phyloP scores from a whole-genome alignment of 2,329 filamentous ascomycete genomes.

The Aspergillus sp. region DNA sequence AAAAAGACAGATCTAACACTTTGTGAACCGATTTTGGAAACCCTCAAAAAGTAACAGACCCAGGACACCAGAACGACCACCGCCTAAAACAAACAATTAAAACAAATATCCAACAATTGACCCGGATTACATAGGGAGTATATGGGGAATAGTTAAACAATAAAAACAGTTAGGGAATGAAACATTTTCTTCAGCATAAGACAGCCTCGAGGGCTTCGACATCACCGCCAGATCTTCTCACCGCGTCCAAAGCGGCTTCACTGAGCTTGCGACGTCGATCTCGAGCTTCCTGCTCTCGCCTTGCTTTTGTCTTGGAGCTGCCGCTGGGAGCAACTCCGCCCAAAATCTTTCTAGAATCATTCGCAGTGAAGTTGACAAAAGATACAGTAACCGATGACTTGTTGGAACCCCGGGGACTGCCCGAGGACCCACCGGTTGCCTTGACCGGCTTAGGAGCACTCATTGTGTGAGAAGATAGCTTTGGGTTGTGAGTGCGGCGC shows the following conservation, averaged over 20 bases:
- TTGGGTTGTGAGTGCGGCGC: conserved; percentile 36
- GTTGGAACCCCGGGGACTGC: conserved; percentile 26
- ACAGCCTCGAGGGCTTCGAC: conserved; percentile 40
- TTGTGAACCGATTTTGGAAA: conserved; percentile 6
- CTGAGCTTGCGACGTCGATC: conserved; percentile 59
- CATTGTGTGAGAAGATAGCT: conserved; percentile 33
- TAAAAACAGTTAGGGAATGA: conserved; percentile 7
- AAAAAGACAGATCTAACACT: background rate
- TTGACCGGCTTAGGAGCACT: conserved; percentile 27
- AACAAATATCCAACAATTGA: conserved; percentile 1
- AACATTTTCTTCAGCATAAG: conserved; percentile 25
- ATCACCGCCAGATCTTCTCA: conserved; percentile 42
- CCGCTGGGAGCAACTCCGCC: conserved; percentile 88
- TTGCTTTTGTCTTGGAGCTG: conserved; percentile 88
- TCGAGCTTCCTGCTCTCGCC: conserved; percentile 78
- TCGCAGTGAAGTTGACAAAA: conserved; percentile 88
- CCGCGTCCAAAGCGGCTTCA: conserved; percentile 39
- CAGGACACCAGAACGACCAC: conserved; percentile 19
- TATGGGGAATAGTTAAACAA: conserved; percentile 8
- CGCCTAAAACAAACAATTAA: conserved; percentile 19
- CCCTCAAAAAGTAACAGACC: conserved; percentile 4
- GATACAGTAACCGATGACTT: conserved; percentile 45
- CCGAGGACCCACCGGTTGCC: conserved; percentile 19
- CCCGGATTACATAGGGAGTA: background rate
- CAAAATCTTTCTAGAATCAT: conserved; percentile 73